phyloP scores from a whole-genome alignment of 2,329 filamentous ascomycete species.

The Decorospora gaudefroyi region DNA sequence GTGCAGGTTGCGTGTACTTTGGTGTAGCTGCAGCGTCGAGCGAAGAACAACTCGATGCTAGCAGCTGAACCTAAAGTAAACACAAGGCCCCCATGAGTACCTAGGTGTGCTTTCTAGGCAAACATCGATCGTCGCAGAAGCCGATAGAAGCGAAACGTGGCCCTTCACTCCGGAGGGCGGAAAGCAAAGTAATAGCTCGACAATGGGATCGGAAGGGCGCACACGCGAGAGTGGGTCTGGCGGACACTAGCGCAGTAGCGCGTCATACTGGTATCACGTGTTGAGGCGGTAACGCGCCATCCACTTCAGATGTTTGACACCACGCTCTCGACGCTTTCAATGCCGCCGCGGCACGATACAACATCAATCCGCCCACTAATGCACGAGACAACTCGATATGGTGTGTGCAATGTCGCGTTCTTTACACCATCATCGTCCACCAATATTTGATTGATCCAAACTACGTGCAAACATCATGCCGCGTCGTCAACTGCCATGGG shows the following conservation, averaged over 20 bases:
- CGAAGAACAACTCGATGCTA: conserved; percentile 29
- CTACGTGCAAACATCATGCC: conserved; percentile 50
- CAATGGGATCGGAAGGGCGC: conserved; percentile 34
- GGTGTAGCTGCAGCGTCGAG: conserved; percentile 25
- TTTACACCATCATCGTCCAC: neutral
- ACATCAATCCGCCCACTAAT: neutral
- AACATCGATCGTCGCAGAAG: conserved; percentile 40
- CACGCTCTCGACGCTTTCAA: conserved; percentile 14
- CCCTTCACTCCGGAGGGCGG: conserved; percentile 22
- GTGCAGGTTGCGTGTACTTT: conserved; percentile 18
- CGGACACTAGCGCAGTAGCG: conserved; percentile 15
- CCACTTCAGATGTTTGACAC: conserved; percentile 24
- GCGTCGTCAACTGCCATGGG: conserved; percentile 60
- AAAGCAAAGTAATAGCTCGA: conserved; percentile 21
- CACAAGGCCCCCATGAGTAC: conserved; percentile 34
- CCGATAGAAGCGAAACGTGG: conserved; percentile 40
- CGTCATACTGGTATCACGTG: conserved; percentile 30
- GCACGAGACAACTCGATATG: conserved; percentile 4
- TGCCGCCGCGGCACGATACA: conserved; percentile 2
- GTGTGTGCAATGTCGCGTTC: neutral
- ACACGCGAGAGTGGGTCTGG: conserved; percentile 26
- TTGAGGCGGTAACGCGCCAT: conserved; percentile 20
- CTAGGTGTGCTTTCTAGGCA: conserved; percentile 17
- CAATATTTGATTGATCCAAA: conserved; percentile 4
- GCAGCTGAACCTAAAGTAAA: conserved; percentile 22